A percentile compares a stretch with the other conserved stretches of the same genome.
phyloP scores from a whole-genome alignment of 352 stramenopile genomes.

The Pythium brassicae region DNA sequence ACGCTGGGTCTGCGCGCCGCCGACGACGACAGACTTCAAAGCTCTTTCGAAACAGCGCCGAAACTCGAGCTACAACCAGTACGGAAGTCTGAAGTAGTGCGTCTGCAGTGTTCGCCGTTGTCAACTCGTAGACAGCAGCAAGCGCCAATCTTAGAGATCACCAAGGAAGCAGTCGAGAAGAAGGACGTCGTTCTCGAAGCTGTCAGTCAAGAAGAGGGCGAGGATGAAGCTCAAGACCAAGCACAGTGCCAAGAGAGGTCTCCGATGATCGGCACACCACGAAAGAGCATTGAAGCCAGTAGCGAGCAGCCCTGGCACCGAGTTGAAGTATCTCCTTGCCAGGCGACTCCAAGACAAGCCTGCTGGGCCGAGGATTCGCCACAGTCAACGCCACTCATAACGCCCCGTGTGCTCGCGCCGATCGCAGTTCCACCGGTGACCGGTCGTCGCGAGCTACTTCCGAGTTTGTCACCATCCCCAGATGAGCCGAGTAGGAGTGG shows the following conservation, averaged over 20 bases:
- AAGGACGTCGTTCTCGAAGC: too few species aligned
- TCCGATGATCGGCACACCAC: not conserved
- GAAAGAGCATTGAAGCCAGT: not conserved
- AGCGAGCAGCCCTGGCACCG: not conserved
- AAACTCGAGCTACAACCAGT: not conserved
- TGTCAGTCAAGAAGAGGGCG: too few species aligned
- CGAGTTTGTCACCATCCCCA: not conserved
- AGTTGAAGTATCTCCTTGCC: not conserved
- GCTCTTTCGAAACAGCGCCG: not conserved
- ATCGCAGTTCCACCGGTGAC: not conserved
- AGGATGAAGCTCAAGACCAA: too few species aligned
- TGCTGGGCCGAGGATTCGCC: slow-evolving; percentile 8
- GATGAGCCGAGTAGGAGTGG: not conserved
- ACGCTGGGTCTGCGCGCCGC: not conserved
- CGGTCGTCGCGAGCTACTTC: not conserved
- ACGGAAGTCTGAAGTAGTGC: not conserved
- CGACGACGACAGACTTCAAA: not conserved
- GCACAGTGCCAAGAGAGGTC: not conserved
- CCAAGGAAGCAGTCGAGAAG: too few species aligned
- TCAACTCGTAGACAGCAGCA: too few species aligned
- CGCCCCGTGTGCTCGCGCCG: not conserved
- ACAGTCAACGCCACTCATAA: not conserved
- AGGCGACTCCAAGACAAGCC: slow-evolving; percentile 6
- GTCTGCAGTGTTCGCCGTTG: not conserved
- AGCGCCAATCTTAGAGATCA: too few species aligned